These are phyloP conservation scores for Casuarina equisetifolia DNA, from an alignment of 306 rosid genomes.

Conservation along the genomic window DNA sequence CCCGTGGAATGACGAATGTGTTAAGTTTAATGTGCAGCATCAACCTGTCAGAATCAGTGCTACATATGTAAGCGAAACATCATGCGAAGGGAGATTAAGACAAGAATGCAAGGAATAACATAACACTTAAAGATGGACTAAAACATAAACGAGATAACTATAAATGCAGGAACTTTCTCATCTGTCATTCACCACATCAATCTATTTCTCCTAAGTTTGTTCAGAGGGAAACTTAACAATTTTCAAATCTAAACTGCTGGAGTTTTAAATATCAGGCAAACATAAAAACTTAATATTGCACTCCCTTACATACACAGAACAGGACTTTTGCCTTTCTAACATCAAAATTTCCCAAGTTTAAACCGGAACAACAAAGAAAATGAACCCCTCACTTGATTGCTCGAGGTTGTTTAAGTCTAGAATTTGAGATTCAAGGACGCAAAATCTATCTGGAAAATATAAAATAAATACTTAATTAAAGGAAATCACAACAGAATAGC, in stretches of 20 bases:
- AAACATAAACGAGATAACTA: background rate
- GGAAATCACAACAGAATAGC: background rate
- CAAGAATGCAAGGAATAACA: background rate
- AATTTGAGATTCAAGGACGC: background rate
- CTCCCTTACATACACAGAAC: background rate
- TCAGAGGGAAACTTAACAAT: background rate
- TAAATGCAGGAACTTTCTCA: background rate
- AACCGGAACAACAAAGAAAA: background rate
- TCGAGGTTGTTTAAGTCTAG: background rate
- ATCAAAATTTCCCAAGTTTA: background rate
- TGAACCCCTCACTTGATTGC: background rate
- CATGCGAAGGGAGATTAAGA: slow-evolving; percentile 5
- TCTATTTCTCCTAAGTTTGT: background rate
- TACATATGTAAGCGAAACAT: background rate
- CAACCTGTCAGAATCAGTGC: background rate
- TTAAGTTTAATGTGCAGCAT: slow-evolving; percentile 8
- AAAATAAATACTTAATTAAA: background rate
- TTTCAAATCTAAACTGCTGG: background rate
- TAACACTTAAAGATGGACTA: background rate
- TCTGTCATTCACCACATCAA: slow-evolving; percentile 1
- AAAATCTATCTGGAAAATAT: background rate
- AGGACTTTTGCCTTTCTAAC: background rate
- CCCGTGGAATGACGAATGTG: slow-evolving; percentile 2
- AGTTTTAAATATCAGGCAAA: background rate
- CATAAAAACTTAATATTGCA: background rate